These are phyloP conservation scores for Ustilago bromivora DNA, from an alignment of 1,284 basidiomycete genomes.

Conservation along the genomic window DNA sequence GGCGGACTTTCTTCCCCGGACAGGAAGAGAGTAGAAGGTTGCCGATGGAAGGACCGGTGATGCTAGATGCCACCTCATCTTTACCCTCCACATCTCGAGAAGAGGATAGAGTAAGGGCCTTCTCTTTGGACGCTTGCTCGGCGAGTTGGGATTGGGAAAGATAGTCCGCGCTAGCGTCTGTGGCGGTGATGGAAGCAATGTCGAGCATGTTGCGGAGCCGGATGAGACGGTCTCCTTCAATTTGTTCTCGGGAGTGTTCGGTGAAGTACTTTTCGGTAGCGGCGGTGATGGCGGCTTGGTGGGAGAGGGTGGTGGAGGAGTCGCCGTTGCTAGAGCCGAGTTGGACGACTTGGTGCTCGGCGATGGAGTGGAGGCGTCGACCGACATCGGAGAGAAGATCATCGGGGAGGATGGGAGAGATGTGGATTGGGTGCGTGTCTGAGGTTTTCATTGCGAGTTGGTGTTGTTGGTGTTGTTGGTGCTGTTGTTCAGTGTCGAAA, in stretches of 20 bases:
- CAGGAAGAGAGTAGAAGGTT: conserved; percentile 91
- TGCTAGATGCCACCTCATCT: neutral
- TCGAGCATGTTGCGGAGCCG: conserved; percentile 52
- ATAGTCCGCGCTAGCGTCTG: conserved; percentile 29
- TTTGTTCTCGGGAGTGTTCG: conserved; percentile 41
- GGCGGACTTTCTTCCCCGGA: conserved; percentile 94
- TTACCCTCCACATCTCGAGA: conserved; percentile 17
- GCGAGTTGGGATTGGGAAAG: conserved; percentile 37
- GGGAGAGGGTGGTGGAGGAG: neutral
- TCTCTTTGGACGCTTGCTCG: conserved; percentile 30
- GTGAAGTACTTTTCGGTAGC: conserved; percentile 24
- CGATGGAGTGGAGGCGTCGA: conserved; percentile 26
- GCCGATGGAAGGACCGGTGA: conserved; percentile 74
- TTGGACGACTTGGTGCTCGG: conserved; percentile 30
- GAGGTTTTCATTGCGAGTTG: conserved; percentile 63
- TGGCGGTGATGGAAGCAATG: conserved; percentile 38
- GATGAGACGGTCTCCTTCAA: conserved; percentile 55
- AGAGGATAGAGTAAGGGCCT: conserved; percentile 15
- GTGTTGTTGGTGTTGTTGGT: conserved; percentile 16
- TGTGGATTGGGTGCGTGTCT: conserved; percentile 66
- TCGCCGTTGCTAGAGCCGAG: conserved; percentile 5
- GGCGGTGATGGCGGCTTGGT: conserved; percentile 2
- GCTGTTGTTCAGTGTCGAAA: conserved; percentile 13
- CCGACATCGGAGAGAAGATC: conserved; percentile 47
- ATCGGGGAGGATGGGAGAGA: conserved; percentile 59